phyloP scores from a whole-genome alignment of 2,329 filamentous ascomycete species.

The Ophiocordyceps polyrhachis-furcata region DNA sequence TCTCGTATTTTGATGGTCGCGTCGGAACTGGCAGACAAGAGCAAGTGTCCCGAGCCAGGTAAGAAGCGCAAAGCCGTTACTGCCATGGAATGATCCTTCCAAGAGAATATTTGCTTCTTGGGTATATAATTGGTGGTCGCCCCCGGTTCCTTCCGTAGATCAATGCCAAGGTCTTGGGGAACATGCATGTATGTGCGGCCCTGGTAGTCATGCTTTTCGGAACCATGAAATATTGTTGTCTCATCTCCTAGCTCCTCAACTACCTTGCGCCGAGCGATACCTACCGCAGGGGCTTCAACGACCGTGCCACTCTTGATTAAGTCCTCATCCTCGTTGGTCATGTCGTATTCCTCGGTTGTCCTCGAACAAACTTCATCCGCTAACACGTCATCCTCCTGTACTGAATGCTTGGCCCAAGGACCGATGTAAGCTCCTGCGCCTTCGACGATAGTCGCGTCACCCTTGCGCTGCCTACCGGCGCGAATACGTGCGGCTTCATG shows the following conservation, averaged over 20 bases:
- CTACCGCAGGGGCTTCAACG: conserved; percentile 33
- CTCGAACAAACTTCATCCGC: conserved; percentile 50
- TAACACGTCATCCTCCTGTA: conserved; percentile 55
- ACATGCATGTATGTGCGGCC: conserved; percentile 96
- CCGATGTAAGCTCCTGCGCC: conserved; percentile 80
- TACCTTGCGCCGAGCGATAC: conserved; percentile 36
- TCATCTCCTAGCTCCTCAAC: conserved; percentile 48
- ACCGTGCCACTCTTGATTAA: conserved; percentile 46
- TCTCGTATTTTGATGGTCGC: conserved; percentile 88
- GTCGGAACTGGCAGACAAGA: conserved; percentile 81
- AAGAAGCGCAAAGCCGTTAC: conserved; percentile 85
- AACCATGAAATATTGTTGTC: conserved; percentile 74
- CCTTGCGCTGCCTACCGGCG: conserved; percentile 67
- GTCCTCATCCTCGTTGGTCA: conserved; percentile 58
- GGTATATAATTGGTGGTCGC: conserved; percentile 80
- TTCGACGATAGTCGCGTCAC: conserved; percentile 66
- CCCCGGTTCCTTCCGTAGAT: conserved; percentile 63
- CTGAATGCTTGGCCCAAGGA: conserved; percentile 76
- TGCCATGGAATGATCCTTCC: conserved; percentile 67
- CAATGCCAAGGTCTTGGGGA: conserved; percentile 74
- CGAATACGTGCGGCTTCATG: conserved; percentile 49
- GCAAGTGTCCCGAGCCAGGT: conserved; percentile 67
- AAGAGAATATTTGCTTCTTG: conserved; percentile 83
- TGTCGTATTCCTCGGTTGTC: conserved; percentile 63
- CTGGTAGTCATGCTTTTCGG: conserved; percentile 74